Base-by-base conservation (phyloP, 345 rosid genomes). In the Heritiera littoralis region DNA sequence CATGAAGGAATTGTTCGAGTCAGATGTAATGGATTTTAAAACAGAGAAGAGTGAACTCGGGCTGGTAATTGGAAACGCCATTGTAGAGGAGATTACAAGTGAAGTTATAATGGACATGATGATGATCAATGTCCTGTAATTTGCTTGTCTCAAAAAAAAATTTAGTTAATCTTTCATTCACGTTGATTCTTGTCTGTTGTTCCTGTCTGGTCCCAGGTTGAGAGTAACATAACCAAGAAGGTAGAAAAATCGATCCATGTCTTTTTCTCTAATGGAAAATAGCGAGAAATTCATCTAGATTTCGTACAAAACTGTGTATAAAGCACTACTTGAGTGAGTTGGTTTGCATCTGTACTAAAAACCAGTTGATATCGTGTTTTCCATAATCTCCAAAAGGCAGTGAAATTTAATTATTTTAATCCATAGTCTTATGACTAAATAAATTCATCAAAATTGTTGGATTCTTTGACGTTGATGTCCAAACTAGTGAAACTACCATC, bases 1-100 rank as follows among this genome's bases (percentile, higher is more conserved):
- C 83, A 63, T 75, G 30, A 77, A 28, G 1, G 51, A 72, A 59
- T 49, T 81, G 43, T 9, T 86, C 79, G 68, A 79, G 23, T 67
- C 63, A 23, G 89, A 86, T 59, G 77, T 78, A 13, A 8, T 35
- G 40, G 75, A 83, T 73, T 76, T 75, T 66, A 68, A 79, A 66
- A 30, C 51, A 6, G 78, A 85, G 56, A 78, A 54, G 56, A 78
- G 78, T 12, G 38, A 35, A 35, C 75, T 83, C 28, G 87, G 84
- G 7, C 6, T 77, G 38, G 78, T 79, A 66, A 76, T 86, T 51
- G 89, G 82, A 60, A 89, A 89, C 75, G 80, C 85, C 56, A 84
- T 91, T 64, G 18, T 83, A 41, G 88, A 79, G 71, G 89, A 84
- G 9, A 81, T 87, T 48, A 60, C 38, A 7, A 75, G 51, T 51